phyloP scores from a whole-genome alignment of 805 yeast genomes.

The Saccharomycopsis sp. region DNA sequence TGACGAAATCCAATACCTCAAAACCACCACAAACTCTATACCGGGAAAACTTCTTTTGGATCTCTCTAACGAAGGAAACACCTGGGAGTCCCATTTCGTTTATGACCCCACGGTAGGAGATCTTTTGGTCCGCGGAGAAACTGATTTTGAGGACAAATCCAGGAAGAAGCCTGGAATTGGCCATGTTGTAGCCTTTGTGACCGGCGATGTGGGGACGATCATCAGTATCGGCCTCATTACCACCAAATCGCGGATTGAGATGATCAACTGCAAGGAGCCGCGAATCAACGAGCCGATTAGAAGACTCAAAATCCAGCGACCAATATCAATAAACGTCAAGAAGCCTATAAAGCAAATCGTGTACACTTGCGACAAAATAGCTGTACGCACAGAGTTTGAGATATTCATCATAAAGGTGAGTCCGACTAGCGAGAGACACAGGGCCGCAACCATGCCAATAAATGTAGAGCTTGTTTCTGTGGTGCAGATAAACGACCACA shows the following conservation, averaged over 20 bases:
- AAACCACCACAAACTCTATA: neutral
- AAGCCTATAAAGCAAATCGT: neutral
- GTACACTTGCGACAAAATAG: conserved; percentile 23
- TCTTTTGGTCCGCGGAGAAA: neutral
- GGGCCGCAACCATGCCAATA: conserved; percentile 5
- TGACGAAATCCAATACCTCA: neutral
- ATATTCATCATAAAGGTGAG: conserved; percentile 31
- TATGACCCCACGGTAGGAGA: conserved; percentile 7
- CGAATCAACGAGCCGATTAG: neutral
- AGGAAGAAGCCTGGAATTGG: neutral
- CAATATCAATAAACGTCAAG: neutral
- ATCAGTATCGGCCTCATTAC: neutral
- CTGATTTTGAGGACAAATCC: neutral
- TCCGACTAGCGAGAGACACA: neutral
- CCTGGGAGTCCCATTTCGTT: conserved; percentile 10
- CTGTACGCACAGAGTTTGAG: conserved; percentile 34
- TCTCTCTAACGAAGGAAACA: conserved; percentile 1
- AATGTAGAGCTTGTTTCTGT: conserved; percentile 24
- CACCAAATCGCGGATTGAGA: neutral
- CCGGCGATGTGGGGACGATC: conserved; percentile 20
- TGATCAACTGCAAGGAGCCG: neutral
- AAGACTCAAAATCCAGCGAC: neutral
- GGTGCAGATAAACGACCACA: conserved; percentile 27
- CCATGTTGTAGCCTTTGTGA: neutral
- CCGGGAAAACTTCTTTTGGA: neutral